phyloP scores from a whole-genome alignment of 129 eudicot species.

The Lonicera japonica region DNA sequence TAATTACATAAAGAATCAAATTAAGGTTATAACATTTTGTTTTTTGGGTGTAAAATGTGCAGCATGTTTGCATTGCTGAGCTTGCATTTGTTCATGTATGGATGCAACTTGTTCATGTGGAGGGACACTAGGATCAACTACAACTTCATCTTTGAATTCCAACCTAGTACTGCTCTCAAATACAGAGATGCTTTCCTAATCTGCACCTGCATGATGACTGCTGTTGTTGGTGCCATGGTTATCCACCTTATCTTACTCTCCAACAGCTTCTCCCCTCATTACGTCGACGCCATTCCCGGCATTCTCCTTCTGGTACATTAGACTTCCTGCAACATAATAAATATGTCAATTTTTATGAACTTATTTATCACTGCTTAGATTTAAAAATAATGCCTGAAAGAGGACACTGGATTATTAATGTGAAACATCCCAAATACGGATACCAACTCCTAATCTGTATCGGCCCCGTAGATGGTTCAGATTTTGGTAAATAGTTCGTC shows the following conservation, averaged over 20 bases:
- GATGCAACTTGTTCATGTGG: slow-evolving; percentile 91
- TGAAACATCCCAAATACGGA: background rate
- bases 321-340: too few species aligned
- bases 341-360: too few species aligned
- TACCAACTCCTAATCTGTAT: too few species aligned
- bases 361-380: too few species aligned
- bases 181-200: slow-evolving; percentile 87
- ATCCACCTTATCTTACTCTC: slow-evolving; percentile 73
- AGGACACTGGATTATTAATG: background rate
- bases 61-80: slow-evolving; percentile 88
- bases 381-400: background rate
- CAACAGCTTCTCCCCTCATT: slow-evolving; percentile 42
- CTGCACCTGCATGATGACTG: slow-evolving; percentile 75
- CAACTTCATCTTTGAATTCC: slow-evolving; percentile 84
- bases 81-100: slow-evolving; percentile 86
- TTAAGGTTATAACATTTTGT: too few species aligned
- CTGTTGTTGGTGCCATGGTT: slow-evolving; percentile 80
- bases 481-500: too few species aligned
- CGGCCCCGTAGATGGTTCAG: too few species aligned
- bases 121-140: slow-evolving; percentile 80
- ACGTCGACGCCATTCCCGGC: slow-evolving; percentile 79
- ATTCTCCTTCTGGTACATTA: slow-evolving; percentile 77
- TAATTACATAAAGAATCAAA: background rate
- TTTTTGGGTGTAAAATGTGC: slow-evolving; percentile 16
- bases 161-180: slow-evolving; percentile 60